Evolutionary conservation across 1,284 basidiomycete genomes (phyloP), one percentile per base, ranked within the genome.

Genomic region (Gomphus bonarii): DNA sequence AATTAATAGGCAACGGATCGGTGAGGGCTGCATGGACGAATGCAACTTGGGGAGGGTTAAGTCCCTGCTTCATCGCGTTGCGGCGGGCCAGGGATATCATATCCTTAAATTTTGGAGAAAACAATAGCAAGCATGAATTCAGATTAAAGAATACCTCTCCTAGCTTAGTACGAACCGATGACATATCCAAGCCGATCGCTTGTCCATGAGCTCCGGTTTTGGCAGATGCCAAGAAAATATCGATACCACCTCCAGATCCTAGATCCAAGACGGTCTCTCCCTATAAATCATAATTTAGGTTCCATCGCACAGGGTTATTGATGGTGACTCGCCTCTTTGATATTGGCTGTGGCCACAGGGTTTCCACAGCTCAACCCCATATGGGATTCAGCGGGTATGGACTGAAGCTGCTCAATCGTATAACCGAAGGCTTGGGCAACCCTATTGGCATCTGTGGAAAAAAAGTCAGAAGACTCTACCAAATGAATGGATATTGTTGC

Each of bases 201-300:
- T 73, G 71, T 10, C 81, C 81, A 0, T 59, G 68, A 0, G 69
- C 65, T 1, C 81, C 80, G 14, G 77, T 74, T 59, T 74, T 74
- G 0, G 64, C 59, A 3, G 77, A 77, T 0, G 78, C 75, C 7
- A 80, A 70, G 51, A 82, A 72, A 22, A 80, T 70, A 61, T 82
- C 77, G 25, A 78, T 69, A 0, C 79, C 80, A 3, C 73, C 78
- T 2, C 80, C 79, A 1, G 73, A 78, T 14, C 79, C 80, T 12
- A 82, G 69, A 64, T 82, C 77, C 3, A 82, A 64, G 4, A 80
- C 73, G 0, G 64, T 69, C 66, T 82, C 79, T 42, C 79, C 80
- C 75, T 80, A 46, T 7, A 36, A n/a, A 28, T 58, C 16, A 35
- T 48, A 16, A 10, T 25, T 12, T 18, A 31, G 12, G 5, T 10